A percentile compares a stretch with the other conserved stretches of the same genome.
phyloP scores from a whole-genome alignment of 108 stramenopile species.

The Pseudonitzschia pungens region DNA sequence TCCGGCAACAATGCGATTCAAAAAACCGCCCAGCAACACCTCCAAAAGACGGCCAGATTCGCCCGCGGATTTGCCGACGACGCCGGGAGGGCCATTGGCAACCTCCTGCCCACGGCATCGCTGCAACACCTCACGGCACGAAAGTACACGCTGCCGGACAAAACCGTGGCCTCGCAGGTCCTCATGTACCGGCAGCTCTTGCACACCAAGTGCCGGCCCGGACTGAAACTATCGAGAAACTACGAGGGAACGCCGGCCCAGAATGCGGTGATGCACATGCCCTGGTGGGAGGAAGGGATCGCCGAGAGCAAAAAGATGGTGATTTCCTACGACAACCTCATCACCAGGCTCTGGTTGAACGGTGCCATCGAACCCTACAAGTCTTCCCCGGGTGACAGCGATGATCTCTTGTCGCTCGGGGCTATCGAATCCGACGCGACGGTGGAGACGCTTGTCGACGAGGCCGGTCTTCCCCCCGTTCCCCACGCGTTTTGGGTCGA shows the following conservation, averaged over 20 bases:
- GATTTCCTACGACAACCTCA: slow-evolving; percentile 82
- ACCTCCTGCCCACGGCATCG: slow-evolving; percentile 38
- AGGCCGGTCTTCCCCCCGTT: slow-evolving; percentile 72
- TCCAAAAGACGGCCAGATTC: slow-evolving; percentile 23
- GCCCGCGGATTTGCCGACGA: slow-evolving; percentile 36
- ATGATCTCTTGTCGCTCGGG: slow-evolving; percentile 10
- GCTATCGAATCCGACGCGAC: neutral
- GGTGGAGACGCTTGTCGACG: slow-evolving; percentile 58
- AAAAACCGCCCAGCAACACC: slow-evolving; percentile 10
- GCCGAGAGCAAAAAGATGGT: slow-evolving; percentile 73
- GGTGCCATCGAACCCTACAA: slow-evolving; percentile 70
- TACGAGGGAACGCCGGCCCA: slow-evolving; percentile 81
- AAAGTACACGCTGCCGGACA: slow-evolving; percentile 77
- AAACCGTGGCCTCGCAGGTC: slow-evolving; percentile 84
- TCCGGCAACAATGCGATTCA: slow-evolving; percentile 1
- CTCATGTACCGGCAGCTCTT: slow-evolving; percentile 87
- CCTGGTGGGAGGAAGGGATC: slow-evolving; percentile 86
- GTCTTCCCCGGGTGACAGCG: neutral
- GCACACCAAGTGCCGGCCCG: slow-evolving; percentile 82
- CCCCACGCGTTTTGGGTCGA: slow-evolving; percentile 80
- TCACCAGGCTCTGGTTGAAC: slow-evolving; percentile 73
- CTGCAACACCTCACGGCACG: slow-evolving; percentile 51
- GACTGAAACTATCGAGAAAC: slow-evolving; percentile 61
- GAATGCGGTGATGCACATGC: slow-evolving; percentile 83
- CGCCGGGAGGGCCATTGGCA: slow-evolving; percentile 40